Base-by-base conservation (phyloP, 176 grass and related monocot genomes). In the Coix lacrymajobi region DNA sequence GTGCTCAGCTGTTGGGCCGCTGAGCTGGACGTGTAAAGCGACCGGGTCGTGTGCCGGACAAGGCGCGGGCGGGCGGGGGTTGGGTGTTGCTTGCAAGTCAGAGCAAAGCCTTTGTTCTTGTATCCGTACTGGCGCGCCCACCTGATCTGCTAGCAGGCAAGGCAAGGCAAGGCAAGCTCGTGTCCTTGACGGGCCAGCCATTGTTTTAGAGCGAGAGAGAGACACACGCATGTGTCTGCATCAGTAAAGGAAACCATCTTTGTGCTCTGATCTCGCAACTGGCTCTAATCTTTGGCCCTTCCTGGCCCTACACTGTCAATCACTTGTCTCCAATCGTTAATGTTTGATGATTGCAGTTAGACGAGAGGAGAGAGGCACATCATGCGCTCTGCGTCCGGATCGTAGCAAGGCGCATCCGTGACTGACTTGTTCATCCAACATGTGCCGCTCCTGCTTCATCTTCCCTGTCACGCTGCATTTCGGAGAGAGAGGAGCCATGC, bases 21-120 rank as follows among this genome's bases (percentile, higher is more conserved):
- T 25, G 5, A 14, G 6, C 17, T 12, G 26, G 15, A 38, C 29
- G 70, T 69, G 46, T 57, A 44, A 33, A 73, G 87, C 26, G 3
- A 46, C 56, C 15, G 25, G 43, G 3, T 74, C 71, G 63, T 73
- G 73, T 60, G 66, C 45, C 9, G 77, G 76, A 52, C 77, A 86
- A 83, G 87, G 58, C 31, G 37, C 74, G 79, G 46, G 24, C 10
- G 54, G 22, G 56, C 10, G 3, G 0, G 39, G 68, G 9, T 28
- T 44, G 41, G 79, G 37, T 12, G 84, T 90, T 83, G 84, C 79
- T 90, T 86, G 79, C 88, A 83, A 67, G 79, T 57, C 79, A 74
- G 88, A 86, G 60, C 11, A 83, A 6, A 61, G 70, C 19, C 28
- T 67, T 83, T 86, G 83, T 90, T 82, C 88, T 82, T 73, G 79